These are phyloP conservation scores for Moesziomyces aphidis DNA, from an alignment of 1,284 basidiomycete species.

Conservation along the genomic window DNA sequence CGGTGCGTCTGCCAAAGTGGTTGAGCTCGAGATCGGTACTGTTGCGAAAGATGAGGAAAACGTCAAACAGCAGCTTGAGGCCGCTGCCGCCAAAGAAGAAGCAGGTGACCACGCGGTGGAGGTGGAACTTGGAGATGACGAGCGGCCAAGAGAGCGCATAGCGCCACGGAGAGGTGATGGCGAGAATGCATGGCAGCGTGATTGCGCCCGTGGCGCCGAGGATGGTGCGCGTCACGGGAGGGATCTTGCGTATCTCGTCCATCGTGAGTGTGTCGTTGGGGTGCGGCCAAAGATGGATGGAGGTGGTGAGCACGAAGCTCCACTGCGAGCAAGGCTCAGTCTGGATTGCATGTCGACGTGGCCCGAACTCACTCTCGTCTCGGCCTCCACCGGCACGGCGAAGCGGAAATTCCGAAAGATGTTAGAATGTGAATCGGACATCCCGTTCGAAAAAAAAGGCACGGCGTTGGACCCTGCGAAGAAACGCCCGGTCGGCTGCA, in stretches of 20 bases:
- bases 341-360: conserved; percentile 16
- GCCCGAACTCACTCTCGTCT: conserved; percentile 17
- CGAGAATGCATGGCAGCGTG: conserved; percentile 75
- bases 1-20: conserved; percentile 51
- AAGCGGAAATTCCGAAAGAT: background rate
- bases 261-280: conserved; percentile 7
- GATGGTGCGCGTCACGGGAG: conserved; percentile 83
- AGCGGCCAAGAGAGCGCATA: conserved; percentile 74
- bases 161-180: conserved; percentile 73
- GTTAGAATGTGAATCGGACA: conserved; percentile 15
- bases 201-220: conserved; percentile 75
- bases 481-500: conserved; percentile 6
- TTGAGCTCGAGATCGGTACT: conserved; percentile 56
- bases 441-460: conserved; percentile 2
- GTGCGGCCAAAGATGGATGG: background rate
- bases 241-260: conserved; percentile 74
- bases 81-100: conserved; percentile 77
- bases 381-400: conserved; percentile 8
- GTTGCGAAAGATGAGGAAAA: conserved; percentile 56
- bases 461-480: conserved; percentile 1
- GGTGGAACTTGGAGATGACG: conserved; percentile 71
- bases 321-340: too few species aligned
- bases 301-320: conserved; percentile 3
- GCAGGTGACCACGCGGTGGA: conserved; percentile 81
- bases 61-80: conserved; percentile 58